phyloP scores from a whole-genome alignment of 176 grass and related monocot genomes.

The Oryza rufipogon region DNA sequence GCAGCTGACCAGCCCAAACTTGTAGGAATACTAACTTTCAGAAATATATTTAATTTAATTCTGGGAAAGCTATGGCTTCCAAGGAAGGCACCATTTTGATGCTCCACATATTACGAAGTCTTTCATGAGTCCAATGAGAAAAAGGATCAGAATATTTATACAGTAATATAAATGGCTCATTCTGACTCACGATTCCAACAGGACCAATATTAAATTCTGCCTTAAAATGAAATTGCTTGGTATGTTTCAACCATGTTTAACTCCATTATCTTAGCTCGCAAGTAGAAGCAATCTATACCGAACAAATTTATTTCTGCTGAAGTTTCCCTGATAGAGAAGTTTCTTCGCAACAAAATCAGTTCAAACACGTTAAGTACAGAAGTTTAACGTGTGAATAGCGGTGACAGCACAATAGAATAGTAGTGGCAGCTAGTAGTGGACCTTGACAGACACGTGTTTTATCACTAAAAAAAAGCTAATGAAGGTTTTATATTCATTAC shows the following conservation, averaged over 20 bases:
- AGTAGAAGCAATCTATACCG: not conserved
- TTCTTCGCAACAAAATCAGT: not conserved
- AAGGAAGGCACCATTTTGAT: too few species aligned
- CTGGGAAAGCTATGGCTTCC: too few species aligned
- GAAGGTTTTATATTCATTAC: not conserved
- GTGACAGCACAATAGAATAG: not conserved
- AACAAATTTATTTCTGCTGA: not conserved
- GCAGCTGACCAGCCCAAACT: too few species aligned
- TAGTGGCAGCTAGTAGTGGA: not conserved
- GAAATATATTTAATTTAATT: too few species aligned
- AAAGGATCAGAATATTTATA: too few species aligned
- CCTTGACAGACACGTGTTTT: not conserved
- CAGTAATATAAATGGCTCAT: too few species aligned
- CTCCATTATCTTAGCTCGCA: not conserved
- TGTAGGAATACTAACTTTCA: too few species aligned
- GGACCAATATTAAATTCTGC: not conserved
- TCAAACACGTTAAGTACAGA: not conserved
- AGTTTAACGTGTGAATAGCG: not conserved
- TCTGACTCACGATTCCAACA: too few species aligned
- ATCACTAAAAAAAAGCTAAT: not conserved
- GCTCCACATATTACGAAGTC: too few species aligned
- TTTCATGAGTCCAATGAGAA: too few species aligned
- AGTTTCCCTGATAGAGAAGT: conserved; percentile 2
- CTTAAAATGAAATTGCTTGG: not conserved
- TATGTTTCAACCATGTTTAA: not conserved